Conservation (phyloP, 768 basidiomycete genomes). For the Collybia sordida region DNA sequence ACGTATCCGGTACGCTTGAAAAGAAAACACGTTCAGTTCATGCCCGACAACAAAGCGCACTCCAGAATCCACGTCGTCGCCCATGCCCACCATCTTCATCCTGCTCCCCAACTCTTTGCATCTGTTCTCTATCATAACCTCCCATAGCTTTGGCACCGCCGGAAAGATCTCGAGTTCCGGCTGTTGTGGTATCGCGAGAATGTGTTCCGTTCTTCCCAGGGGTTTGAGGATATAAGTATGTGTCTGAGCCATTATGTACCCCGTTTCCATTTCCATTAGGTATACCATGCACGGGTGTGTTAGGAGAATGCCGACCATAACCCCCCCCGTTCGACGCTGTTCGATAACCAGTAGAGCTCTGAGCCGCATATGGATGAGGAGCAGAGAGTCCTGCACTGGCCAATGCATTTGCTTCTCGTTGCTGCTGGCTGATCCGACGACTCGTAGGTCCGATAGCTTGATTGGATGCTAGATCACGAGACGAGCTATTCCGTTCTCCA, state of each 20-base stretch:
- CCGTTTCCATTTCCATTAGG: conserved; percentile 38
- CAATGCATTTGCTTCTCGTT: conserved; percentile 40
- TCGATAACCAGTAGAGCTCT: conserved; percentile 58
- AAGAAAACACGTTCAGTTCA: conserved; percentile 27
- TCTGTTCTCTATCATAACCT: conserved; percentile 66
- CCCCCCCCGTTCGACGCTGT: conserved; percentile 30
- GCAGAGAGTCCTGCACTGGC: conserved; percentile 43
- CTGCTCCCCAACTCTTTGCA: conserved; percentile 56
- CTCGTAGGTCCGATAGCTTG: conserved; percentile 68
- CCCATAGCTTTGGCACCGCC: conserved; percentile 51
- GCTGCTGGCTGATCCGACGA: conserved; percentile 68
- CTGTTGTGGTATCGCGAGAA: conserved; percentile 54
- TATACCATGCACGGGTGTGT: conserved; percentile 32
- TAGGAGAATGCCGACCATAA: conserved; percentile 62
- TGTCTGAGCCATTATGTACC: conserved; percentile 54
- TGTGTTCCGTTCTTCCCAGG: conserved; percentile 50
- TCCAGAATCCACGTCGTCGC: conserved; percentile 61
- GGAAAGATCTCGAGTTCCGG: conserved; percentile 35
- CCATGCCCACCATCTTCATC: conserved; percentile 68
- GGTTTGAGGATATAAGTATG: conserved; percentile 63
- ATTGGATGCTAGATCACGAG: conserved; percentile 60
- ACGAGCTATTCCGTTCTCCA: conserved; percentile 46
- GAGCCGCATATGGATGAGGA: conserved; percentile 74
- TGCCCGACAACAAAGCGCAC: conserved; percentile 69
- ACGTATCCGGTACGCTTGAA: conserved; percentile 32